A percentile compares a stretch with the other conserved stretches of the same genome.
Evolutionary conservation across 2,329 filamentous ascomycete species (phyloP).

Genomic region (Trichoderma atroviride): DNA sequence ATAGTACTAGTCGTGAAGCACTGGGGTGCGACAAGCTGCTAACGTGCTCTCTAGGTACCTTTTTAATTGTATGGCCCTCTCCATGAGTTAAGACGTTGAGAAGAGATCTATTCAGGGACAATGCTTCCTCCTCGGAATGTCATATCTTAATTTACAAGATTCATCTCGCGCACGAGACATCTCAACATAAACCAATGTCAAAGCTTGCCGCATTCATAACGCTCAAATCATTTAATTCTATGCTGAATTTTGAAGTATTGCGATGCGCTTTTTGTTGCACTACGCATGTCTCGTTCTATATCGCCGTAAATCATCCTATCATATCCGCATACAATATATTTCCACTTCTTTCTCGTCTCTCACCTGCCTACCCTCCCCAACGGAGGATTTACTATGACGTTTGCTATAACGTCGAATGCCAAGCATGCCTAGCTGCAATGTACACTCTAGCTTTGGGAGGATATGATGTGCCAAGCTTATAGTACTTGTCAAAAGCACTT

Average conservation of each 20-base stretch:
- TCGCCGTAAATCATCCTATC: conserved; percentile 1
- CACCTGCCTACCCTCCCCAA: neutral
- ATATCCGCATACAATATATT: neutral
- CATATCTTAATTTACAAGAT: neutral
- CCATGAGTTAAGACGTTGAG: neutral
- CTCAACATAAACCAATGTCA: neutral
- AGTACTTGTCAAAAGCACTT: neutral
- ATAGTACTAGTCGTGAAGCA: neutral
- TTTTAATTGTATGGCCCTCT: too few relatives aligned
- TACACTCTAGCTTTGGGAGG: neutral
- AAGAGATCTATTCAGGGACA: too few relatives aligned
- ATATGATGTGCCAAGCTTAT: neutral
- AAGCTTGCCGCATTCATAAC: neutral
- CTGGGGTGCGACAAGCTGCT: neutral
- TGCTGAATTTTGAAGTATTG: neutral
- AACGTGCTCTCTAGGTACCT: neutral
- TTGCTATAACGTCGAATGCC: neutral
- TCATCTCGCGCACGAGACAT: neutral
- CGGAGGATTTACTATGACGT: neutral
- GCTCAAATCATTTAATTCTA: neutral
- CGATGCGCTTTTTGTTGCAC: neutral
- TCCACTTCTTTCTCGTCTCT: neutral
- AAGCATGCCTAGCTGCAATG: neutral
- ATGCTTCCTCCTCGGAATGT: neutral
- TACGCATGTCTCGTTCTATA: neutral